Conservation (phyloP, 768 basidiomycete species). For the Leccinum variicolor region DNA sequence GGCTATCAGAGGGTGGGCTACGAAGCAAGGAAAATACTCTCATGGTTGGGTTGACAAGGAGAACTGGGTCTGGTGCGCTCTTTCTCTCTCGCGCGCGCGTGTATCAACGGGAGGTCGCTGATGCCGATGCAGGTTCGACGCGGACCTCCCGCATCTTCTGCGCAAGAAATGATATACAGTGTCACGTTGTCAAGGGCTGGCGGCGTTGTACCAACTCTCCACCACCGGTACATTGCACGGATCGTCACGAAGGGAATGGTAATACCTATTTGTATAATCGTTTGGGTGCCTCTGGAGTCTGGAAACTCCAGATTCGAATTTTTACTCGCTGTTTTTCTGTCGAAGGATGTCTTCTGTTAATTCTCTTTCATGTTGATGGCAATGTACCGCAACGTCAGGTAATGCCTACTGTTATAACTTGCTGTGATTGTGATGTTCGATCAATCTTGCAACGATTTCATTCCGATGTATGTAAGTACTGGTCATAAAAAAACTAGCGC, state of each 20-base stretch:
- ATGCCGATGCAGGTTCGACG: slow-evolving; percentile 18
- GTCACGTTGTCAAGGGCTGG: not conserved
- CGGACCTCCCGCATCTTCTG: slow-evolving; percentile 15
- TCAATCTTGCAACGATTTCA: not conserved
- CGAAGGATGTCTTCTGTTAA: too few species aligned
- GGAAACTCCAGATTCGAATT: too few species aligned
- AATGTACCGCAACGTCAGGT: too few species aligned
- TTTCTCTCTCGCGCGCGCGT: not conserved
- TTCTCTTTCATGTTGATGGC: too few species aligned
- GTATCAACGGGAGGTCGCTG: not conserved
- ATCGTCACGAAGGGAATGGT: not conserved
- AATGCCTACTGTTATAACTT: too few species aligned
- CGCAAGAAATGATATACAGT: not conserved
- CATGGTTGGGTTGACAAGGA: not conserved
- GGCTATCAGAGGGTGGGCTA: slow-evolving; percentile 6
- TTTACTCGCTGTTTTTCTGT: too few species aligned
- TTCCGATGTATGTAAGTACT: not conserved
- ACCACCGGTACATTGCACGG: not conserved
- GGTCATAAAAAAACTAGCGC: slow-evolving; percentile 30
- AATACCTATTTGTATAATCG: too few species aligned
- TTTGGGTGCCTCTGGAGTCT: too few species aligned
- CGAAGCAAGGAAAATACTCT: not conserved
- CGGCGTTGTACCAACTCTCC: not conserved
- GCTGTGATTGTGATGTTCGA: not conserved
- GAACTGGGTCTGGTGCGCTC: slow-evolving; percentile 21